Base-by-base conservation (phyloP, 2,329 filamentous ascomycete genomes). In the Colletotrichum lindemuthianum region DNA sequence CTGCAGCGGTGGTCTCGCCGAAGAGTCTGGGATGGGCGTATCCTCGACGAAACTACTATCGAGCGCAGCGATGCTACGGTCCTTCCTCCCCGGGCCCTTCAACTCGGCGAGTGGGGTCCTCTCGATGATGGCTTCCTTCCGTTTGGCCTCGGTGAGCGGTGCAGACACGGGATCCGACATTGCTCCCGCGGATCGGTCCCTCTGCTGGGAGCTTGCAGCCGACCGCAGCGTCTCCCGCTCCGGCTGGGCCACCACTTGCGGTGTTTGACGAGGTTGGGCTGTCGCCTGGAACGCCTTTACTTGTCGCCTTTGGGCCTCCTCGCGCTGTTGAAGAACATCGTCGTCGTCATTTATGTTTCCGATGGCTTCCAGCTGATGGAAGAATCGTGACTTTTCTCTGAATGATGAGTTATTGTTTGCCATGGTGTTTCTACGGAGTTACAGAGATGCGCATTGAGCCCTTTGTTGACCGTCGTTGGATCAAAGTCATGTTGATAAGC, bases 351-450 rank as follows among this genome's bases (percentile, higher is more conserved):
- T 49, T 10, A 37, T 63, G n/a, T 68, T 57, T 11, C 67, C 56
- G 13, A 76, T 70, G 1, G 72, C 69, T 12, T 77, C 72, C 1
- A 85, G 71, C n/a, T 72, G 72, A n/a, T 74, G 67, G 67, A 85
- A 86, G 65, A 82, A 84, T 0, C 75, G 79, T 24, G 72, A 50
- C 69, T 86, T 86, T 40, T 81, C 79, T 53, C 75, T 69, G 7
- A 81, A 65, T 9, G 72, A 55, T 13, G 61, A 53, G 47, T 61
- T 63, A 32, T 47, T 37, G 43, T 49, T 36, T 39, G 39, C 39
- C 74, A 76, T 76, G 59, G 6, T 65, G 50, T 13, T 44, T 16
- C 13, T 33, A 6, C 47, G 32, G 13, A 44, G 44, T 47, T 12
- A 34, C 44, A 59, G 48, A 54, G 53, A 24, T 15, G 48, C 43